Evolutionary conservation across 768 basidiomycete genomes (phyloP), one percentile per base, ranked within the genome.

Genomic region (Porphyrellus cyaneotinctus): DNA sequence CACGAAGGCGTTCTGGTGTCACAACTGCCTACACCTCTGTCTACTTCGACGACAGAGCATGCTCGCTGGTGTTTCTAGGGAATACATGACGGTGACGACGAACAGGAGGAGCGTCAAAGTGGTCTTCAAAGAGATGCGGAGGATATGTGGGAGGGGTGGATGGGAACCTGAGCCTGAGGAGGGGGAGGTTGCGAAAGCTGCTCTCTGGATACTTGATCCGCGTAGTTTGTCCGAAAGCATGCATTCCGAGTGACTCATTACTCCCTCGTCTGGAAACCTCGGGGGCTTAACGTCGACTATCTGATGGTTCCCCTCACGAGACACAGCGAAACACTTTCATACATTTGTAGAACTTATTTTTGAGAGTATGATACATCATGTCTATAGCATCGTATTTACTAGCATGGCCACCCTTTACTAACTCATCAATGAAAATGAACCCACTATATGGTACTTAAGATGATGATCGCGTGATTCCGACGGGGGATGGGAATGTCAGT

Each of bases 81-180:
- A 85, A 0, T 85, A 88, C 87, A 94, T 91, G 56, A 91, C 88
- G n/a, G 72, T 95, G 43, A 94, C 91, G 5, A 90, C 90, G 10
- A 95, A 95, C 59, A 76, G 81, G 57, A 78, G 85, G 26, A 91
- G 91, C 58, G 81, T 93, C 23, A 83, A 78, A 62, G 83, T 83
- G 22, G 74, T 94, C n/a, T 54, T 92, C 54, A 75, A 82, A 54
- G 87, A 87, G 66, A 78, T 91, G 67, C 79, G 74, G 51, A 62
- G 67, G 15, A 49, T 39, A 12, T 44, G 54, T 13, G n/a, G n/a
- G n/a, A n/a, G n/a, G n/a, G n/a, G n/a, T n/a, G 46, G 50, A 37
- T 38, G 48, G 18, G 37, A 55, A 35, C 35, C 59, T 20, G 53
- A 67, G 53, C 26, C 26, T 22, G 26, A 28, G 9, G 32, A 18